These are phyloP conservation scores for Sordariomycetes sp. DNA, from an alignment of 2,329 filamentous ascomycete genomes.

Conservation along the genomic window DNA sequence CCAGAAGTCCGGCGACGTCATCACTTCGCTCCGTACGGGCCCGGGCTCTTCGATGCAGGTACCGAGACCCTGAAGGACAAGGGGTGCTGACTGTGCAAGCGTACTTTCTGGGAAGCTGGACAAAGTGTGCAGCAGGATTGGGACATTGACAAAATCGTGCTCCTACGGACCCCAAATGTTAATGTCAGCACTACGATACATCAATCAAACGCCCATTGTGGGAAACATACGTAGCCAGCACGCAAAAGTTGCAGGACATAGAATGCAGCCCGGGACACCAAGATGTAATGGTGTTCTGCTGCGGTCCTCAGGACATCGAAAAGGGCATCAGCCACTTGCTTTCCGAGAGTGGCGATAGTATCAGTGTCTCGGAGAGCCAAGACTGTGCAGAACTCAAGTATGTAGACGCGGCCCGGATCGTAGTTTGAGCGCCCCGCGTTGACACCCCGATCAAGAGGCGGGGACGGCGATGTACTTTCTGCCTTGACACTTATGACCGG, in stretches of 20 bases:
- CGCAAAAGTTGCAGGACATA: conserved; percentile 75
- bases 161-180: conserved; percentile 37
- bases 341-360: conserved; percentile 61
- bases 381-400: conserved; percentile 82
- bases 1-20: conserved; percentile 97
- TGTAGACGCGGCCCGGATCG: conserved; percentile 75
- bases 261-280: conserved; percentile 71
- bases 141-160: conserved; percentile 80
- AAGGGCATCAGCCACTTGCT: conserved; percentile 67
- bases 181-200: conserved; percentile 11
- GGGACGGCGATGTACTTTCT: conserved; percentile 55
- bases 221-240: conserved; percentile 62
- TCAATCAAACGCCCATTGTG: background rate
- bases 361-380: conserved; percentile 64
- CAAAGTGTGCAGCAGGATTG: conserved; percentile 82
- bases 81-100: conserved; percentile 60
- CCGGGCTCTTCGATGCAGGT: conserved; percentile 68
- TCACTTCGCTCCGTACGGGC: conserved; percentile 78
- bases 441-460: conserved; percentile 45
- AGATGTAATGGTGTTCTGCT: conserved; percentile 65
- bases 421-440: conserved; percentile 50
- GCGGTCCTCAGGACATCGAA: conserved; percentile 72
- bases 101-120: conserved; percentile 72
- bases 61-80: conserved; percentile 66
- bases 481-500: conserved; percentile 81